Percentiles rank a stretch among this genome's conserved stretches.
Conservation (phyloP, 1,284 basidiomycete species). For the Jaminaea rosea region DNA sequence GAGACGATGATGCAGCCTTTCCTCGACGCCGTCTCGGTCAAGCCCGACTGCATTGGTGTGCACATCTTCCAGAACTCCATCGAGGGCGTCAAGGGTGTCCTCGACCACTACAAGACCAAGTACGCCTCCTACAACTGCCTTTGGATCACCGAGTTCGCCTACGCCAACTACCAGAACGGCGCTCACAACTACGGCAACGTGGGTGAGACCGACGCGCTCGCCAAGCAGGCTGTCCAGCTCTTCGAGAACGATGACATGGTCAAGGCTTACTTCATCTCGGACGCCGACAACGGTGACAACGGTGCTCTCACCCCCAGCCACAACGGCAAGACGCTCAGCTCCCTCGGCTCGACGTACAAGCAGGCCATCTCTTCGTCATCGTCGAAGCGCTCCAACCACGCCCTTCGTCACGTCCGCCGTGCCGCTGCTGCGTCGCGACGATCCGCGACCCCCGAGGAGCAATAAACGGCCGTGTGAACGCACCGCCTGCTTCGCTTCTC, state of each 20-base stretch:
- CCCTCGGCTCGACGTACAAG: neutral
- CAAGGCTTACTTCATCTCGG: slow-evolving; percentile 24
- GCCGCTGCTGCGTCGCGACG: neutral
- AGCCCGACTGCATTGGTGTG: slow-evolving; percentile 34
- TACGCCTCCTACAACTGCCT: slow-evolving; percentile 20
- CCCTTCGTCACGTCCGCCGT: neutral
- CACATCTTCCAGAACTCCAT: slow-evolving; percentile 37
- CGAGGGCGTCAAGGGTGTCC: slow-evolving; percentile 19
- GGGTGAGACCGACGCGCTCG: slow-evolving; percentile 17
- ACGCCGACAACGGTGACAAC: slow-evolving; percentile 21
- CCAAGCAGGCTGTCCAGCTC: slow-evolving; percentile 18
- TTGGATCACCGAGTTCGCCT: slow-evolving; percentile 30
- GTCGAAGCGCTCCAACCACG: slow-evolving; percentile 2
- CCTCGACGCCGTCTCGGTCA: slow-evolving; percentile 17
- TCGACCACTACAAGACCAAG: slow-evolving; percentile 22
- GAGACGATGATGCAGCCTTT: slow-evolving; percentile 24
- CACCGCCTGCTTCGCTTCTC: no score
- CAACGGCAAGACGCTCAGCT: neutral
- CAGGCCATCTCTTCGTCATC: neutral
- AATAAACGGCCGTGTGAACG: no score
- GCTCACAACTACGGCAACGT: slow-evolving; percentile 20
- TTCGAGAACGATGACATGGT: slow-evolving; percentile 26
- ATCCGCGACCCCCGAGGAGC: neutral
- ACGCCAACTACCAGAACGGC: slow-evolving; percentile 23
- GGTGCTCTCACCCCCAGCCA: neutral